Percentiles rank a stretch among this genome's conserved stretches.
These are phyloP conservation scores for Fusarium humuli DNA, from an alignment of 2,329 filamentous ascomycete species.

Conservation along the genomic window DNA sequence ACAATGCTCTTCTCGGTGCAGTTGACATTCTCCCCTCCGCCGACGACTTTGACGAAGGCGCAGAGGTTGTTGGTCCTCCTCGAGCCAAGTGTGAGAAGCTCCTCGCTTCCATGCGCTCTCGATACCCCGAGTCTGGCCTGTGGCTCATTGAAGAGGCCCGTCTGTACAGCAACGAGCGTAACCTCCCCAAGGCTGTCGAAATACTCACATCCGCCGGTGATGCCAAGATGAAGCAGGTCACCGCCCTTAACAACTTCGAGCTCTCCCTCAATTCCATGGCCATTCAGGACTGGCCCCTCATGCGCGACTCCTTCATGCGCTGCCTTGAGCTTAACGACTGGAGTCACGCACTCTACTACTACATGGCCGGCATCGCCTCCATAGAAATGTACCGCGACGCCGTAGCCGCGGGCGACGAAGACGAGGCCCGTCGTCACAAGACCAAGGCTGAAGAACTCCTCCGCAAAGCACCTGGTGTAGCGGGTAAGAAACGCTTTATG, in stretches of 20 bases:
- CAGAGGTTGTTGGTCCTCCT: slow-evolving; percentile 78
- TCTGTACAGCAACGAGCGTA: slow-evolving; percentile 74
- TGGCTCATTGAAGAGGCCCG: slow-evolving; percentile 92
- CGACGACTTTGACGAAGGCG: slow-evolving; percentile 64
- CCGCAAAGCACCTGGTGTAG: slow-evolving; percentile 75
- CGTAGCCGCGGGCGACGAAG: slow-evolving; percentile 52
- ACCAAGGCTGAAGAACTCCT: slow-evolving; percentile 76
- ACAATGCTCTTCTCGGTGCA: slow-evolving; percentile 86
- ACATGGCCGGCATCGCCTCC: slow-evolving; percentile 82
- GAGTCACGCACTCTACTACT: slow-evolving; percentile 91
- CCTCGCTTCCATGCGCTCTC: slow-evolving; percentile 76
- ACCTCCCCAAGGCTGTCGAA: slow-evolving; percentile 74
- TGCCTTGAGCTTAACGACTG: slow-evolving; percentile 88
- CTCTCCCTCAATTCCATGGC: slow-evolving; percentile 82
- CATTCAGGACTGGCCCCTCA: slow-evolving; percentile 78
- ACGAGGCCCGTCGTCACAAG: slow-evolving; percentile 67
- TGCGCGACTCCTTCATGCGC: slow-evolving; percentile 78
- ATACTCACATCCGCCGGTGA: slow-evolving; percentile 70
- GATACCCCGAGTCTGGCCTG: slow-evolving; percentile 84
- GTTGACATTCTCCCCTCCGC: slow-evolving; percentile 83
- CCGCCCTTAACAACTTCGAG: slow-evolving; percentile 88
- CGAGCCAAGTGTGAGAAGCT: slow-evolving; percentile 73
- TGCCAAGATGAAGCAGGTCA: slow-evolving; percentile 87
- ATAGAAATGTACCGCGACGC: slow-evolving; percentile 82
- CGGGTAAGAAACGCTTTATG: slow-evolving; percentile 91